A percentile compares a stretch with the other conserved stretches of the same genome.
phyloP scores from a whole-genome alignment of 805 yeast species.

The Kazachstania martiniae region DNA sequence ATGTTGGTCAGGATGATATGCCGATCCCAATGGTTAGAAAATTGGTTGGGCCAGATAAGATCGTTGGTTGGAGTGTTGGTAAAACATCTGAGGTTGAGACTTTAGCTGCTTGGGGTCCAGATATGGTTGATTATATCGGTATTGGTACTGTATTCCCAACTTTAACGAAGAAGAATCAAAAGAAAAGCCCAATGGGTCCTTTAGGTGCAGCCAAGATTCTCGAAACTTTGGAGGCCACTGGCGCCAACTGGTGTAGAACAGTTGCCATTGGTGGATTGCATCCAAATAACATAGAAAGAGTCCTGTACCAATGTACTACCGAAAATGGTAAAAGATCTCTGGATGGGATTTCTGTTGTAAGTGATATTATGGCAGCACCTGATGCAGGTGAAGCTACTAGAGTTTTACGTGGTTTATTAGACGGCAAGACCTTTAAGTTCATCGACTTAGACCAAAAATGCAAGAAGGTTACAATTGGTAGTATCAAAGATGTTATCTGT shows the following conservation, averaged over 20 bases:
- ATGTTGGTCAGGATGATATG: conserved; percentile 90
- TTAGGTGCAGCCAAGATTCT: conserved; percentile 50
- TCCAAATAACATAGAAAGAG: conserved; percentile 47
- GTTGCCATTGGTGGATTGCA: conserved; percentile 79
- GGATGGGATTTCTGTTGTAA: conserved; percentile 85
- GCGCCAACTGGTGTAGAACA: conserved; percentile 35
- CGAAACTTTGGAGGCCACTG: conserved; percentile 31
- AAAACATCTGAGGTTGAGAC: conserved; percentile 38
- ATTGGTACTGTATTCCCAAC: conserved; percentile 74
- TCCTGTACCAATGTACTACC: conserved; percentile 38
- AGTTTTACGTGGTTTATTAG: conserved; percentile 24
- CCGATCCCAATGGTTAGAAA: conserved; percentile 39
- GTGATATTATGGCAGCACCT: conserved; percentile 62
- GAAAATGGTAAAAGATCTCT: conserved; percentile 35
- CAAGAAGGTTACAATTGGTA: neutral
- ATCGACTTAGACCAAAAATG: conserved; percentile 3
- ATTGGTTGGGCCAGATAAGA: conserved; percentile 61
- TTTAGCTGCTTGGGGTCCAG: conserved; percentile 25
- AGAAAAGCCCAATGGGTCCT: conserved; percentile 54
- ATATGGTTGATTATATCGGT: conserved; percentile 66
- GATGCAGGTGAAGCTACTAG: conserved; percentile 45
- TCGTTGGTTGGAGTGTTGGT: conserved; percentile 71
- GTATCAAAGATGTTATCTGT: conserved; percentile 9
- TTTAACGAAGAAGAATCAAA: conserved; percentile 50
- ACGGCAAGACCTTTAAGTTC: conserved; percentile 8